A percentile compares a stretch with the other conserved stretches of the same genome.
phyloP scores from a whole-genome alignment of 306 rosid genomes.

The Vicia faba region DNA sequence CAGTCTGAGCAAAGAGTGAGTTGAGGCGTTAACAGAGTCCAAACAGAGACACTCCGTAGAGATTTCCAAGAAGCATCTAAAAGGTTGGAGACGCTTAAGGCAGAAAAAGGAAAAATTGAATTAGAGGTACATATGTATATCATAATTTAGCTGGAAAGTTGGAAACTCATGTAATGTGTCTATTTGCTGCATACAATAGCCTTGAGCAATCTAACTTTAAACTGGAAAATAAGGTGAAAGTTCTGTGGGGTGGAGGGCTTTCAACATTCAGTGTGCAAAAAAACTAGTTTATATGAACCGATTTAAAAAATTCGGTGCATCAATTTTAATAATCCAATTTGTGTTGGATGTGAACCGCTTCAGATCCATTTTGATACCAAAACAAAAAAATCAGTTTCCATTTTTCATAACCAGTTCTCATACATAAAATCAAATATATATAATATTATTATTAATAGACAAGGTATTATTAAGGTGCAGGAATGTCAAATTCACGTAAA shows the following conservation, averaged over 20 bases:
- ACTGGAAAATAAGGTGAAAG: constrained; percentile 71
- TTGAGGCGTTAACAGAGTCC: constrained; percentile 64
- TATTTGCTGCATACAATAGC: constrained; percentile 89
- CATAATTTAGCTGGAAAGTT: constrained; percentile 75
- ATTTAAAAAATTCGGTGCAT: too few species aligned
- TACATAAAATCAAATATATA: too few species aligned
- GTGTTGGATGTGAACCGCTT: too few species aligned
- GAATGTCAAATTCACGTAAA: too few species aligned
- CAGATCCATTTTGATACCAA: too few species aligned
- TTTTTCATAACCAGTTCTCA: too few species aligned
- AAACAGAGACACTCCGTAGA: constrained; percentile 70
- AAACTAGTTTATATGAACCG: too few species aligned
- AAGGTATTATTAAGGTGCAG: too few species aligned
- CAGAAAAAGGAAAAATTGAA: constrained; percentile 69
- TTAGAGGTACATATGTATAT: constrained; percentile 65
- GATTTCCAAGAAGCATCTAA: constrained; percentile 76
- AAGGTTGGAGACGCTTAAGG: constrained; percentile 71
- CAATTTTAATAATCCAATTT: too few species aligned
- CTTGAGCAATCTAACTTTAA: constrained; percentile 80
- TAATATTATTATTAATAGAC: too few species aligned
- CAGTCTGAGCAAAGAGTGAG: constrained; percentile 62
- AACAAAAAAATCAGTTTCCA: too few species aligned
- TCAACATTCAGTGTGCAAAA: too few species aligned
- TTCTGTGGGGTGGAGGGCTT: constrained; percentile 50
- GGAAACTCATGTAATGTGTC: constrained; percentile 84